Percentiles rank a stretch among this genome's conserved stretches.
phyloP scores from a whole-genome alignment of 75 land plant genomes.

The Pinus taeda region DNA sequence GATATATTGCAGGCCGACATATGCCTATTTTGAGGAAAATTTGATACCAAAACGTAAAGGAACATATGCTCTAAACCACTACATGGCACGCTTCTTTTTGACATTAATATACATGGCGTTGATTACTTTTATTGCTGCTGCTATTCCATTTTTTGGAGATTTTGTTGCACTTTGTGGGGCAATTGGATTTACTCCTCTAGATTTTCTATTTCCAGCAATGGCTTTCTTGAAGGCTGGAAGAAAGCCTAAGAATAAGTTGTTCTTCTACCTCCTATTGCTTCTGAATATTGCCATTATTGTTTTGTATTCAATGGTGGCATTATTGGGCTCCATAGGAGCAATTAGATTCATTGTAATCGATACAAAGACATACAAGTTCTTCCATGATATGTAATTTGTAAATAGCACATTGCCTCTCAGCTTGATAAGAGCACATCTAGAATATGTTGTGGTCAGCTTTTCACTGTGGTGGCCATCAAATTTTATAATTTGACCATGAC shows the following conservation, averaged over 20 bases:
- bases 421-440: neutral
- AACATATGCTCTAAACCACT: neutral
- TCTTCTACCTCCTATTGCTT: conserved; percentile 8
- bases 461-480: no score
- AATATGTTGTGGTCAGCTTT: neutral
- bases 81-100: conserved; percentile 19
- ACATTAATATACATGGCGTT: conserved; percentile 48
- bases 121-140: conserved; percentile 48
- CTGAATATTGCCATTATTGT: conserved; percentile 31
- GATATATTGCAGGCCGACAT: conserved; percentile 73
- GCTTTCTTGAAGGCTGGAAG: conserved; percentile 45
- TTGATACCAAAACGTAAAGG: conserved; percentile 10
- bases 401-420: neutral
- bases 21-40: conserved; percentile 39
- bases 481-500: no score
- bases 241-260: conserved; percentile 23
- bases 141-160: conserved; percentile 67
- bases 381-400: conserved; percentile 32
- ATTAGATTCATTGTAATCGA: conserved; percentile 38
- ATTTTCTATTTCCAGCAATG: conserved; percentile 51
- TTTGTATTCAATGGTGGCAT: conserved; percentile 42
- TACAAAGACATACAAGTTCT: conserved; percentile 40
- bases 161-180: conserved; percentile 70
- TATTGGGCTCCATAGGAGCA: conserved; percentile 61
- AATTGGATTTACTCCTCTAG: conserved; percentile 64